Conservation (phyloP, 345 rosid genomes). For the Barbarea vulgaris region DNA sequence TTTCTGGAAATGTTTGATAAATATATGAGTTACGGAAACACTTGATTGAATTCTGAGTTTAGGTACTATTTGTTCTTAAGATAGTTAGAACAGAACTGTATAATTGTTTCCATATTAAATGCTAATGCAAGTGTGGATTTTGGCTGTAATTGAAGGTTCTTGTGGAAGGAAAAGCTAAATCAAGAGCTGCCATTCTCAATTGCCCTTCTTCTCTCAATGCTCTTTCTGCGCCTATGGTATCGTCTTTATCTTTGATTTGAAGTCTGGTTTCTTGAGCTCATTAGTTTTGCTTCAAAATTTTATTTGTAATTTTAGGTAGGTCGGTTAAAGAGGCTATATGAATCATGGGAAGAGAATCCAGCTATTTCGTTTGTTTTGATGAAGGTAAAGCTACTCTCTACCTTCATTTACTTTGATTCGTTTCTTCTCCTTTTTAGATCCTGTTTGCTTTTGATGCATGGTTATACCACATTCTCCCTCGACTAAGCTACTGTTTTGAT, state of each 20-base stretch:
- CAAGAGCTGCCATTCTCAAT: constrained; percentile 85
- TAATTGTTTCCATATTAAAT: background rate
- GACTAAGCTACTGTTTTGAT: constrained; percentile 43
- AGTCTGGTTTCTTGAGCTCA: background rate
- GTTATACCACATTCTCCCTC: background rate
- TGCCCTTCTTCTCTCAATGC: constrained; percentile 79
- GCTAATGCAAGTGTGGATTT: constrained; percentile 1
- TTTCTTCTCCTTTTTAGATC: background rate
- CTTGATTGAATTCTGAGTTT: background rate
- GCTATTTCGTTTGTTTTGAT: constrained; percentile 78
- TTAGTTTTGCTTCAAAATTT: background rate
- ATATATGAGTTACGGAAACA: background rate
- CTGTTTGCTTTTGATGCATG: background rate
- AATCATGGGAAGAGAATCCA: constrained; percentile 94
- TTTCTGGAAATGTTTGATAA: constrained; percentile 6
- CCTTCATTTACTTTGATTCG: background rate
- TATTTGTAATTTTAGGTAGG: constrained; percentile 49
- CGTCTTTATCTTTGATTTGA: background rate
- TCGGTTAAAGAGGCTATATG: constrained; percentile 75
- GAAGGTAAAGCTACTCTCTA: constrained; percentile 64
- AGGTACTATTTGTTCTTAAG: background rate
- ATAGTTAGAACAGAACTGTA: constrained; percentile 2
- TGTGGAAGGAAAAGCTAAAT: constrained; percentile 89
- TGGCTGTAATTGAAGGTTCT: constrained; percentile 52
- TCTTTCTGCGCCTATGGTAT: constrained; percentile 70